Percentiles rank a stretch among this genome's conserved stretches.
Conservation (phyloP, 768 basidiomycete species). For the Lentinus brumalis region DNA sequence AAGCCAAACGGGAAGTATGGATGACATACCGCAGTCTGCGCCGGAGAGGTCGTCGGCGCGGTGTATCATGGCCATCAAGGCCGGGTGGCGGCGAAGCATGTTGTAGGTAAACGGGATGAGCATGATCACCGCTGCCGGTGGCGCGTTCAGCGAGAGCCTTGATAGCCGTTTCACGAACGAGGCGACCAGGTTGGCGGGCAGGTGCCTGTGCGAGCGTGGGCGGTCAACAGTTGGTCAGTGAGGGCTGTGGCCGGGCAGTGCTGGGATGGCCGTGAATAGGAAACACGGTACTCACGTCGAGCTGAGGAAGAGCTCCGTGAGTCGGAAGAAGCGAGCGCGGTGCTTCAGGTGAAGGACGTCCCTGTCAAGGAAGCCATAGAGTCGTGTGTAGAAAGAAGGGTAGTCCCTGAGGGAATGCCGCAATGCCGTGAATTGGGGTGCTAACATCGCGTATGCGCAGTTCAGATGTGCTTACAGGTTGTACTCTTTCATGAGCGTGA, state of each 20-base stretch:
- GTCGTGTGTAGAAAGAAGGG: conserved; percentile 89
- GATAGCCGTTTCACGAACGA: conserved; percentile 93
- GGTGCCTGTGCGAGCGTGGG: conserved; percentile 57
- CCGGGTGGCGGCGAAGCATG: conserved; percentile 87
- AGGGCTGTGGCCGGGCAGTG: too few species aligned
- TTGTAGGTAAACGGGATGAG: conserved; percentile 95
- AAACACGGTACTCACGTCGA: conserved; percentile 68
- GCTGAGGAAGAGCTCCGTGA: conserved; percentile 87
- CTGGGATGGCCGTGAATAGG: neutral
- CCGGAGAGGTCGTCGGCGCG: conserved; percentile 41
- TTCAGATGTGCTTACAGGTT: conserved; percentile 68
- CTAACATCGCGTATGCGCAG: neutral
- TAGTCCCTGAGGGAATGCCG: conserved; percentile 69
- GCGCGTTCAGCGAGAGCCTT: conserved; percentile 79
- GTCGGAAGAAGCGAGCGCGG: conserved; percentile 91
- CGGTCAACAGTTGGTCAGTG: neutral
- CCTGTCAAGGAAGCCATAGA: conserved; percentile 88
- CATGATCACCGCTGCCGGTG: conserved; percentile 89
- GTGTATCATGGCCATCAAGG: conserved; percentile 93
- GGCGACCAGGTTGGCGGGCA: conserved; percentile 89
- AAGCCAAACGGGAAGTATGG: neutral
- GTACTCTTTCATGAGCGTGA: conserved; percentile 87
- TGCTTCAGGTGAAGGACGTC: conserved; percentile 91
- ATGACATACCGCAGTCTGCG: conserved; percentile 19
- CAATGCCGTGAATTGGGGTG: conserved; percentile 5